Conservation (phyloP, 768 basidiomycete species). For the Hygrocybe punicea region DNA sequence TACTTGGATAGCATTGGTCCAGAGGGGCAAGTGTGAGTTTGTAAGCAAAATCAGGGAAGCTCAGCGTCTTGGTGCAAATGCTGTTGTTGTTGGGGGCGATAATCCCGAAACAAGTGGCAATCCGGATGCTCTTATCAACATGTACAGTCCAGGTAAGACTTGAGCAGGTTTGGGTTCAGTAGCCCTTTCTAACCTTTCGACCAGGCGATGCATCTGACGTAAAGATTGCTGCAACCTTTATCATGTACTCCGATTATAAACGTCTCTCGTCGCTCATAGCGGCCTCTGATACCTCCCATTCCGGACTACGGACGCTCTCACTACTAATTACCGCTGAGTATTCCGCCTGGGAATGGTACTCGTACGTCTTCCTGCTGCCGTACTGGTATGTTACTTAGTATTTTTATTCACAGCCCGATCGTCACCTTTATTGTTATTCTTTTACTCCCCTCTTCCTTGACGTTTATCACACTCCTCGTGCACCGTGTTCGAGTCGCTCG, state of each 20-base stretch:
- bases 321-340: slow-evolving; percentile 75
- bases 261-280: slow-evolving; percentile 66
- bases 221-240: slow-evolving; percentile 80
- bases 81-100: slow-evolving; percentile 89
- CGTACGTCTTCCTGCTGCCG: slow-evolving; percentile 46
- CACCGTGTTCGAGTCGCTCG: slow-evolving; percentile 84
- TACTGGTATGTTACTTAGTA: slow-evolving; percentile 2
- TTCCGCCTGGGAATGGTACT: slow-evolving; percentile 90
- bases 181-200: slow-evolving; percentile 6
- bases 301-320: slow-evolving; percentile 70
- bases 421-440: slow-evolving; percentile 85
- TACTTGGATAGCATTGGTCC: slow-evolving; percentile 87
- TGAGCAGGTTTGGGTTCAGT: slow-evolving; percentile 7
- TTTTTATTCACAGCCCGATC: slow-evolving; percentile 55
- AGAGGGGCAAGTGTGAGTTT: slow-evolving; percentile 88
- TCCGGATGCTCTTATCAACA: slow-evolving; percentile 78
- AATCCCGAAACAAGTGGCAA: slow-evolving; percentile 60
- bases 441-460: slow-evolving; percentile 84
- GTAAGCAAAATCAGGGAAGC: slow-evolving; percentile 81
- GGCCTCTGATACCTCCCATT: slow-evolving; percentile 74
- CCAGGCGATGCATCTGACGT: slow-evolving; percentile 84
- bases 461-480: slow-evolving; percentile 83
- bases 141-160: slow-evolving; percentile 83
- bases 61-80: slow-evolving; percentile 72
- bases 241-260: slow-evolving; percentile 78